Base-by-base conservation (phyloP, 257 asterid genomes). In the Gynochthodes officinalis region DNA sequence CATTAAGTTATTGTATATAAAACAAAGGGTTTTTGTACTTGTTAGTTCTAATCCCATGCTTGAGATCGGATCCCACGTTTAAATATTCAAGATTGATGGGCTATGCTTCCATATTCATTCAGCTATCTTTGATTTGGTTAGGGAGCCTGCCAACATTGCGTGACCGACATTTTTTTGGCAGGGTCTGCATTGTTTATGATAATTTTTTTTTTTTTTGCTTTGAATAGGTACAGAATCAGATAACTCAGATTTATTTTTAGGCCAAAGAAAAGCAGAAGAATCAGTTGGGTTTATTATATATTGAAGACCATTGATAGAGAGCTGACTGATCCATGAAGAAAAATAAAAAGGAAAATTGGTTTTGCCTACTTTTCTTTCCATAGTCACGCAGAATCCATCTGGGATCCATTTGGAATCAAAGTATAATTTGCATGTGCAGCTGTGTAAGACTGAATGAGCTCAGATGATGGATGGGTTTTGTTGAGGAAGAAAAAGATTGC, bases 31-130 rank as follows among this genome's bases (percentile, higher is more conserved):
- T 61, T 64, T 61, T 62, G 78, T 73, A 69, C 79, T 69, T 69
- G 65, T 69, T 32, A 53, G 19, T 69, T 70, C 18, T 70, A 75
- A 39, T 73, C 61, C 69, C 75, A 67, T 71, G 71, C 46, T 27
- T 4, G 67, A 27, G 81, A 80, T 80, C 81, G 70, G 76, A 80
- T 80, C 78, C 57, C 62, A 72, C 25, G 70, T 25, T 72, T 72
- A 40, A 14, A 60, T 27, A 72, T 40, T 27, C 65, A 69, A 53
- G 60, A 70, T 76, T 55, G 78, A 68, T 68, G 80, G 71, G 74
- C 67, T 71, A 54, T 53, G 32, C 52, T 55, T 62, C 13, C 39
- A 30, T 58, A 42, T 30, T 37, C 43, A 4, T 15, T 9, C 42
- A 2, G 60, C 2, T 25, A 5, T 40, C 30, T 71, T 57, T 55